Conservation (phyloP, 2,329 filamentous ascomycete genomes). For the Arachnomyces sp. region DNA sequence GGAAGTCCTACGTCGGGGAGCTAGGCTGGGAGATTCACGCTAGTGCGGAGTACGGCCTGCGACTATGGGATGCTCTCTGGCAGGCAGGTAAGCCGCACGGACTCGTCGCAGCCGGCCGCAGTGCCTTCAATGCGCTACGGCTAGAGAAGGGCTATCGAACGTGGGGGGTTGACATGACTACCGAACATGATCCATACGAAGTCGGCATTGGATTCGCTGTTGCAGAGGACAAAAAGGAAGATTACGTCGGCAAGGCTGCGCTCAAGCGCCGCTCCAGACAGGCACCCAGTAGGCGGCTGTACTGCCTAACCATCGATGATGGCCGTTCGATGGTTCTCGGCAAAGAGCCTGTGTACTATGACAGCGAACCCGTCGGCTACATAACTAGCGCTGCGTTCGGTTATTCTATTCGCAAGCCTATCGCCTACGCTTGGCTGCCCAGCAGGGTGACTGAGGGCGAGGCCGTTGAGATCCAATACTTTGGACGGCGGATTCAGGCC, state of each 20-base stretch:
- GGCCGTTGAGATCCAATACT: conserved; percentile 55
- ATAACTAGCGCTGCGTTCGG: conserved; percentile 56
- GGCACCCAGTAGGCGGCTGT: conserved; percentile 24
- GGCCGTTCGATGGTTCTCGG: conserved; percentile 51
- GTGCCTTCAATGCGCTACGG: conserved; percentile 51
- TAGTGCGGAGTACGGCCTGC: conserved; percentile 50
- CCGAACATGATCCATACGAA: conserved; percentile 55
- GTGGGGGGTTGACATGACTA: conserved; percentile 53
- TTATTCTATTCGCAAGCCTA: conserved; percentile 51
- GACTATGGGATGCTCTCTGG: conserved; percentile 54
- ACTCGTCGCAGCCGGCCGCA: conserved; percentile 51
- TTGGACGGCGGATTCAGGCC: conserved; percentile 47
- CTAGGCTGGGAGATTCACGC: conserved; percentile 57
- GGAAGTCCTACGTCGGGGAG: conserved; percentile 56
- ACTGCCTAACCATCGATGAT: conserved; percentile 51
- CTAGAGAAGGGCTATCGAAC: conserved; percentile 54
- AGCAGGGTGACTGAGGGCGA: conserved; percentile 40
- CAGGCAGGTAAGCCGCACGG: conserved; percentile 49
- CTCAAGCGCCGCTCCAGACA: conserved; percentile 37
- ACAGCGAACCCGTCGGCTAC: conserved; percentile 46
- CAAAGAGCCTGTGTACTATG: conserved; percentile 53
- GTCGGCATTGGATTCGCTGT: conserved; percentile 49
- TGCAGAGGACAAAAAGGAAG: conserved; percentile 19
- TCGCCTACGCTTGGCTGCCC: conserved; percentile 54
- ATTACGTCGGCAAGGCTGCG: conserved; percentile 47